Percentiles rank a stretch among this genome's conserved stretches.
Evolutionary conservation across 1,139 yeast species (phyloP).

Genomic region (Magnusiomyces tetraspermus): DNA sequence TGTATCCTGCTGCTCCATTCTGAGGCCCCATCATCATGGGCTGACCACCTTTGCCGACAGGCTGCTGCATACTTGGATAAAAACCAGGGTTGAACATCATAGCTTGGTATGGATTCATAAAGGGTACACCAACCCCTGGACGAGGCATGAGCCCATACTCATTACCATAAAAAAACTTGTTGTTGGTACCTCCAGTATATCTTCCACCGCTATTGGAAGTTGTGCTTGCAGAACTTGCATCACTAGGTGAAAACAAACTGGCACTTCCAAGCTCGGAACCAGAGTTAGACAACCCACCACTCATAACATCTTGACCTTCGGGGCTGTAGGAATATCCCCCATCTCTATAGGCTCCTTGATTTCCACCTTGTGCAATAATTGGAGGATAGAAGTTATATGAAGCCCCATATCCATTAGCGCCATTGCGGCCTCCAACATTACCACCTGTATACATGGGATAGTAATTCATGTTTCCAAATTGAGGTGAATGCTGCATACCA

Average conservation of each 20-base stretch:
- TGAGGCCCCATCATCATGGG: no score
- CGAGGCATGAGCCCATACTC: background rate
- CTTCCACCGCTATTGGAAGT: no score
- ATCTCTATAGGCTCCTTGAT: no score
- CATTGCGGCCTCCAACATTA: background rate
- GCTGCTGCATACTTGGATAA: background rate
- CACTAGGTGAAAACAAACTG: no score
- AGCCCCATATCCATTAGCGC: background rate
- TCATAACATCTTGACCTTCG: no score
- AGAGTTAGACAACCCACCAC: no score
- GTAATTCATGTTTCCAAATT: background rate
- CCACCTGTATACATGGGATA: background rate
- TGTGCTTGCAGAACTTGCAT: no score
- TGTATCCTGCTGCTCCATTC: no score
- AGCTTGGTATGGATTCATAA: background rate
- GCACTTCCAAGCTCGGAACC: no score
- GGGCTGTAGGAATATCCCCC: no score
- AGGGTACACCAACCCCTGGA: background rate
- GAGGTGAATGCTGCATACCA: background rate
- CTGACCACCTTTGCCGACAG: no score
- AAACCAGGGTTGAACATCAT: background rate
- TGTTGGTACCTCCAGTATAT: background rate
- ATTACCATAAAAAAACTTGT: background rate
- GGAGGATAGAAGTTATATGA: background rate
- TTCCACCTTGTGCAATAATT: background rate